Percentiles rank a stretch among this genome's conserved stretches.
These are phyloP conservation scores for Euphorbia peplus DNA, from an alignment of 345 rosid genomes.

Conservation along the genomic window DNA sequence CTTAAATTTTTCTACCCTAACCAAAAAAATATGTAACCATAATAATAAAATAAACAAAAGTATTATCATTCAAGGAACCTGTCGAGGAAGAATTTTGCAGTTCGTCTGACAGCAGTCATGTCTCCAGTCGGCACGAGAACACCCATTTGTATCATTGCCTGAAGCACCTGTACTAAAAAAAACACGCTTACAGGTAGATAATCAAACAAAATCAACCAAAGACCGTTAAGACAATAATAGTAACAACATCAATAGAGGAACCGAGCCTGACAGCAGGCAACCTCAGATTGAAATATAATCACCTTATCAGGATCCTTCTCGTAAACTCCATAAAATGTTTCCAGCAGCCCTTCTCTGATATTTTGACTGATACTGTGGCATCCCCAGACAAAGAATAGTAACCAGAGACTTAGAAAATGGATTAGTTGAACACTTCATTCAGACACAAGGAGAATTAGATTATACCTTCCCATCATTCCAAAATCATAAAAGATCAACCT, in stretches of 20 bases:
- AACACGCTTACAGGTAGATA: background rate
- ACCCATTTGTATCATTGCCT: constrained; percentile 98
- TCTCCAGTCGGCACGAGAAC: constrained; percentile 99
- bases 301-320: constrained; percentile 97
- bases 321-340: constrained; percentile 83
- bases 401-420: constrained; percentile 15
- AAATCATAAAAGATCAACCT: constrained; percentile 95
- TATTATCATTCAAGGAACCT: constrained; percentile 41
- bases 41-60: background rate
- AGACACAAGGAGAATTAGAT: constrained; percentile 13
- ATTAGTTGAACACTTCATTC: background rate
- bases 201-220: constrained; percentile 10
- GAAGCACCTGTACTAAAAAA: constrained; percentile 56
- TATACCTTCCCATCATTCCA: constrained; percentile 99
- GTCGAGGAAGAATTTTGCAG: constrained; percentile 90
- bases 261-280: constrained; percentile 8
- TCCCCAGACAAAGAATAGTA: constrained; percentile 15
- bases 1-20: background rate
- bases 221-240: background rate
- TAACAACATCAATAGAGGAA: constrained; percentile 7
- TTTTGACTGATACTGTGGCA: constrained; percentile 81
- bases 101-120: constrained; percentile 90
- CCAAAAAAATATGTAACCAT: background rate
- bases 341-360: constrained; percentile 91
- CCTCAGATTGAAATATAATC: constrained; percentile 23